Conservation (phyloP, 805 yeast species). For the Starmerella riodocensis region DNA sequence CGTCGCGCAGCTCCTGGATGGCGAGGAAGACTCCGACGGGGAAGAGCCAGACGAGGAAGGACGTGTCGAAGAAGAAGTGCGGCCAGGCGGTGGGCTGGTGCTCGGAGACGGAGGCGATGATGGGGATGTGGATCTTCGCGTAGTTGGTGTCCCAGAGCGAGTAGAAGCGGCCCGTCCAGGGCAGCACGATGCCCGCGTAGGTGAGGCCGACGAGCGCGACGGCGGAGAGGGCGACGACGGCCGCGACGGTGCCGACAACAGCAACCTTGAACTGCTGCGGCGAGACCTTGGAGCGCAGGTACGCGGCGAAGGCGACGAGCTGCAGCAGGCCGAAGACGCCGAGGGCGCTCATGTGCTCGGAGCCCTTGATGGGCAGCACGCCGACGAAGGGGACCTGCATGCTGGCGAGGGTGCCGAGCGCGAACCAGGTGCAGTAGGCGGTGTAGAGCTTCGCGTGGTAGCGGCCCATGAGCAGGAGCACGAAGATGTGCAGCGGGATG, state of each 20-base stretch:
- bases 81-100: constrained; percentile 99
- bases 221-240: constrained; percentile 50
- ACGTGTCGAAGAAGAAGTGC: constrained; percentile 87
- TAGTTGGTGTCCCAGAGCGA: constrained; percentile 96
- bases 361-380: constrained; percentile 87
- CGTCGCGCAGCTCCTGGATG: constrained; percentile 79
- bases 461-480: constrained; percentile 85
- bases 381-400: constrained; percentile 99
- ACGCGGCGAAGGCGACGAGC: constrained; percentile 74
- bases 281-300: constrained; percentile 60
- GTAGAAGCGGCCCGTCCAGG: constrained; percentile 99
- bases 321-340: constrained; percentile 95
- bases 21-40: constrained; percentile 92
- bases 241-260: constrained; percentile 39
- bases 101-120: constrained; percentile 96
- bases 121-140: constrained; percentile 96
- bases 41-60: constrained; percentile 90
- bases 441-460: constrained; percentile 71
- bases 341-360: constrained; percentile 96
- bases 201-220: constrained; percentile 67
- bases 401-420: constrained; percentile 91
- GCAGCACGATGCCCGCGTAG: constrained; percentile 86
- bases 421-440: constrained; percentile 92
- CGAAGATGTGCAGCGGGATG: constrained; percentile 90
- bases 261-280: constrained; percentile 50